phyloP scores from a whole-genome alignment of 495 filamentous ascomycete species.

The Talaromyces proteolyticus region DNA sequence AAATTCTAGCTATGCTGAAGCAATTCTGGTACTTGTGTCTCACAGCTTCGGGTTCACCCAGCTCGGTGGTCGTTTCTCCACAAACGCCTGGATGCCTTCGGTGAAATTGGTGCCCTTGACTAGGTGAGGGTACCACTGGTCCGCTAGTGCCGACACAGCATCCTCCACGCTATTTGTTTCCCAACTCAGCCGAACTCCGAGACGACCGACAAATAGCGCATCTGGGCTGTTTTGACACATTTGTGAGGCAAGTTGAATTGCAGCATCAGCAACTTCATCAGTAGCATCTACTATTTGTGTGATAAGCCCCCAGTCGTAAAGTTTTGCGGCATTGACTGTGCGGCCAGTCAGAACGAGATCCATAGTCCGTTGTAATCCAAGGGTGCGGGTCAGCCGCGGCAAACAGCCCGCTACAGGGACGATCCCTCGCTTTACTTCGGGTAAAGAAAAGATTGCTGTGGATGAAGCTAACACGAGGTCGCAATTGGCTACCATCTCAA shows the following conservation, averaged over 20 bases:
- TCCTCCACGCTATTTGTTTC: conserved; percentile 59
- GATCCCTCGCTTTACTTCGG: conserved; percentile 66
- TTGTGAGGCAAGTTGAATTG: conserved; percentile 40
- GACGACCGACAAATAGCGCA: conserved; percentile 57
- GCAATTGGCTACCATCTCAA: conserved; percentile 66
- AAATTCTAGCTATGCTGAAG: neutral
- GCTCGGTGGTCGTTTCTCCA: conserved; percentile 65
- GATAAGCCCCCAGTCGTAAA: conserved; percentile 62
- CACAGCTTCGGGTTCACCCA: conserved; percentile 74
- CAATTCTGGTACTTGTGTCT: too few species aligned
- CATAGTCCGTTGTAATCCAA: conserved; percentile 63
- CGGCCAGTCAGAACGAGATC: conserved; percentile 66
- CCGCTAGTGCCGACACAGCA: conserved; percentile 50
- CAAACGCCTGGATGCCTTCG: conserved; percentile 75
- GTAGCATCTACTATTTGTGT: conserved; percentile 54
- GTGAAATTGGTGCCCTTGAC: conserved; percentile 65
- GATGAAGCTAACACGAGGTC: conserved; percentile 60
- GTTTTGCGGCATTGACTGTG: conserved; percentile 50
- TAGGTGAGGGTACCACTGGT: conserved; percentile 54
- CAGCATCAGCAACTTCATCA: conserved; percentile 37
- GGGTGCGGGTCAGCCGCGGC: conserved; percentile 61
- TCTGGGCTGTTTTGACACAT: conserved; percentile 63
- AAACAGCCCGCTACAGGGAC: conserved; percentile 65
- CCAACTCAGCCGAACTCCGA: conserved; percentile 63
- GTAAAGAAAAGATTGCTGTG: conserved; percentile 53